Percentiles rank a stretch among this genome's conserved stretches.
phyloP scores from a whole-genome alignment of 345 rosid species.

The Brassica incana region DNA sequence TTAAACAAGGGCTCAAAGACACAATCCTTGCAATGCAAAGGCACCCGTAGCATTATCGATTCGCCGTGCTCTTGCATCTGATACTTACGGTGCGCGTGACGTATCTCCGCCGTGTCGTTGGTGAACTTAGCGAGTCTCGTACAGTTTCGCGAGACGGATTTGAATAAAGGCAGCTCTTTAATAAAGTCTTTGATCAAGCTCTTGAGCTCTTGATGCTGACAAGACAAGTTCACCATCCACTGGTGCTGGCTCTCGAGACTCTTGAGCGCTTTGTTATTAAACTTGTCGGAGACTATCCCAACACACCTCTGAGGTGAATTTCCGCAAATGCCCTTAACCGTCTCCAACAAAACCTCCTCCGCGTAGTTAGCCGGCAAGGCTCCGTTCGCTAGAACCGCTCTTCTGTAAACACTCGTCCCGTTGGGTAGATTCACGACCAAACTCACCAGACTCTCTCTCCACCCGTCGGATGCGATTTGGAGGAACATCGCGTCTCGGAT shows the following conservation, averaged over 20 bases:
- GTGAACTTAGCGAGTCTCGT: conserved; percentile 69
- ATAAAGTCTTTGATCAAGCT: conserved; percentile 75
- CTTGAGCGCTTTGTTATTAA: conserved; percentile 76
- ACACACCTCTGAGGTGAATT: conserved; percentile 84
- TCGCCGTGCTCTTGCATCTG: conserved; percentile 78
- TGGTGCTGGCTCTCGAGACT: conserved; percentile 83
- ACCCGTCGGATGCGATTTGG: conserved; percentile 91
- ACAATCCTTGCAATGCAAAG: conserved; percentile 44
- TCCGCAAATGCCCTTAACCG: conserved; percentile 75
- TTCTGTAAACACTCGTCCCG: conserved; percentile 85
- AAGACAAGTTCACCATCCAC: conserved; percentile 96
- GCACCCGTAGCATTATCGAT: conserved; percentile 61
- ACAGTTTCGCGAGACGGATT: conserved; percentile 59
- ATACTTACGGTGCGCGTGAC: conserved; percentile 69
- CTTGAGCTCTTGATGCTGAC: conserved; percentile 82
- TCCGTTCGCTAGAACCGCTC: conserved; percentile 70
- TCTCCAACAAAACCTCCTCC: conserved; percentile 87
- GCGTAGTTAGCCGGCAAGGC: conserved; percentile 75
- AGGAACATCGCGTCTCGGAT: conserved; percentile 95
- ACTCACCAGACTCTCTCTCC: conserved; percentile 77
- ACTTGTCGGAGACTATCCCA: conserved; percentile 92
- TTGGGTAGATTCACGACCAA: conserved; percentile 92
- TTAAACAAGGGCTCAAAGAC: conserved; percentile 51
- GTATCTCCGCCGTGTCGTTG: conserved; percentile 61
- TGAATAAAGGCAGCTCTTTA: conserved; percentile 80